Percentiles rank a stretch among this genome's conserved stretches.
phyloP scores from a whole-genome alignment of 208 protist genomes.

The Leptomonas pyrrhocoris region DNA sequence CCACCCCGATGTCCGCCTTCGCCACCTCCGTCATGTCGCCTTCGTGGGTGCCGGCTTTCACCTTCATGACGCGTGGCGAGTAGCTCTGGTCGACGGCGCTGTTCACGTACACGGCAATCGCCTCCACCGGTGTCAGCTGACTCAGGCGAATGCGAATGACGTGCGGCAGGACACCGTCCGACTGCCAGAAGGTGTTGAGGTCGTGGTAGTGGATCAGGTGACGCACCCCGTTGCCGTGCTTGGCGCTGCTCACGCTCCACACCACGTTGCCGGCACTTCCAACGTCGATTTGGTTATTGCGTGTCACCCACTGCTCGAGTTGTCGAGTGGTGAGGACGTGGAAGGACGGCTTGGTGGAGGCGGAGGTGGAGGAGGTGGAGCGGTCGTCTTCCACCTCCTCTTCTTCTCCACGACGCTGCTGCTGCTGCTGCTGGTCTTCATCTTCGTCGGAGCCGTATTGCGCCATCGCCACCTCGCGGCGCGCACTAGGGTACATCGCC shows the following conservation, averaged over 20 bases:
- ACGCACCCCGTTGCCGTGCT: conserved; percentile 87
- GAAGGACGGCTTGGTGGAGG: conserved; percentile 3
- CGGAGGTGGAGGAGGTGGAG: too few species aligned
- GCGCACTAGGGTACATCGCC: not conserved
- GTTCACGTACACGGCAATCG: conserved; percentile 71
- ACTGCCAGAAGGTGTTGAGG: conserved; percentile 86
- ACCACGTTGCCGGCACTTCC: conserved; percentile 45
- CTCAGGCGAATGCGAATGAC: conserved; percentile 69
- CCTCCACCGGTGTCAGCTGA: conserved; percentile 51
- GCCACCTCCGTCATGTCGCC: conserved; percentile 76
- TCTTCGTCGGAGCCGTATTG: not conserved
- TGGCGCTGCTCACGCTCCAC: conserved; percentile 88
- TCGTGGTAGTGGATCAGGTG: conserved; percentile 59
- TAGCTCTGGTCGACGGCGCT: conserved; percentile 87
- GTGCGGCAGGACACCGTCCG: conserved; percentile 86
- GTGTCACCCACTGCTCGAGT: conserved; percentile 26
- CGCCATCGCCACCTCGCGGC: not conserved
- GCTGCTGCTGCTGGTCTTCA: not conserved
- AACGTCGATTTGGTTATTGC: conserved; percentile 35
- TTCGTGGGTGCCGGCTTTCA: conserved; percentile 69
- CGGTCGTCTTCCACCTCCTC: conserved; percentile 8
- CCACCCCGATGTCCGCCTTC: conserved; percentile 38
- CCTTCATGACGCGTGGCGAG: conserved; percentile 68
- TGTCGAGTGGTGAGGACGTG: conserved; percentile 26
- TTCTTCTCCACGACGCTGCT: not conserved